Evolutionary conservation across 768 basidiomycete species (phyloP), one percentile per base, ranked within the genome.

Genomic region (Pleurotus tuber-regium): DNA sequence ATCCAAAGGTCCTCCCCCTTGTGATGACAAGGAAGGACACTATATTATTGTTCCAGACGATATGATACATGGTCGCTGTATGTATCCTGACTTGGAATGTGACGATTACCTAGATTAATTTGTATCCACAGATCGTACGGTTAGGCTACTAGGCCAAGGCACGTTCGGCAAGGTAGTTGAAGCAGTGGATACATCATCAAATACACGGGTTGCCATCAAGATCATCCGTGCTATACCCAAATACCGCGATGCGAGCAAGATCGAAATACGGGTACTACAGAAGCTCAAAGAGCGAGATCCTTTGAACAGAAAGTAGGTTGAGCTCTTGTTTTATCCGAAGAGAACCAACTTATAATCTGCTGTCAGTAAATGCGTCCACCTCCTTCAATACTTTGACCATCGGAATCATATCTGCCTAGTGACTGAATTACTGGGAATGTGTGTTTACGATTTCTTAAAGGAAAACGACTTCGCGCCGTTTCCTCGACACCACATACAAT

Each of bases 81-180:
- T 60, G 86, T 75, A 21, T 46, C 52, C 41, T 46, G 49, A 44
- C 40, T 46, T 48, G 36, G 36, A 28, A 16, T 14, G 30, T 40
- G 43, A 53, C 50, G 38, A 43, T 54, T 53, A 35, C n/a, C 16
- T 19, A 19, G 31, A 60, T 46, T 54, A 30, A 47, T 35, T 28
- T 51, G 5, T 31, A 41, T 36, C 56, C 53, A 11, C 61, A 98
- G 96, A 98, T 82, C 90, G 89, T 42, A 98, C 95, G 35, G 84
- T 95, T 54, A 80, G 85, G 52, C 76, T 95, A 19, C 77, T 99
- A 4, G 97, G 97, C 14, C 96, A 98, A 73, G 97, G 97, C 10
- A 98, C 97, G 11, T 99, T 98, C 64, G 97, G 97, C 59, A 99
- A 98, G 69, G 97, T 99, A 25, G 94, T 99, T 42, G 92, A 98